Evolutionary conservation across 164 flowering plant species (phyloP), one percentile per base, ranked within the genome.

Genomic region (Tetrastigma voinierianum): DNA sequence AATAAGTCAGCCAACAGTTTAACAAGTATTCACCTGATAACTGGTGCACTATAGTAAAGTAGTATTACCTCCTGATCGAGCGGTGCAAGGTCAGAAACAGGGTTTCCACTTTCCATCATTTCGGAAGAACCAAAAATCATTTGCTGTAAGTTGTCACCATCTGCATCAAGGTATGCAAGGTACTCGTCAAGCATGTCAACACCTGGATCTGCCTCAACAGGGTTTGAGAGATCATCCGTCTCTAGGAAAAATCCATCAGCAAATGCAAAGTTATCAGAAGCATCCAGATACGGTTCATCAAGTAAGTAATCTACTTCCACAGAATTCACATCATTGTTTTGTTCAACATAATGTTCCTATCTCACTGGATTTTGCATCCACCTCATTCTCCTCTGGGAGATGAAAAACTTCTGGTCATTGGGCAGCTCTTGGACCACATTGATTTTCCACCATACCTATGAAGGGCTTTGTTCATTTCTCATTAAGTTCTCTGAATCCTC

Each of bases 161-260:
- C 67, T 0, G 76, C 70, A 67, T 81, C 82, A 55, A 77, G 70
- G 77, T 66, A 87, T 8, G 75, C 46, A 14, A 84, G 84, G 62
- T 76, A 87, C 59, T 87, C 85, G 1, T 83, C 86, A 25, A 81
- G 63, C 77, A 76, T 59, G 57, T 76, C 83, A 73, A 80, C 67
- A 58, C 67, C 74, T 21, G 69, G 47, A 61, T 81, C 81, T 16
- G 60, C 61, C 40, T 71, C 76, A 55, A 59, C 61, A 23, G 73
- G 69, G 15, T 70, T 60, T 7, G 68, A 46, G 54, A 87, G 81
- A 72, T 87, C 88, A 81, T 79, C 63, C 18, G 84, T 65, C 57
- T 85, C 87, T n/a, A 83, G 62, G 73, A 69, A 80, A 1, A 74
- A 55, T 23, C 73, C 84, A 52, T 80, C 86, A 61, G 20, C 61